Evolutionary conservation across 495 filamentous ascomycete genomes (phyloP).

Genomic region (Xylaria castorea): DNA sequence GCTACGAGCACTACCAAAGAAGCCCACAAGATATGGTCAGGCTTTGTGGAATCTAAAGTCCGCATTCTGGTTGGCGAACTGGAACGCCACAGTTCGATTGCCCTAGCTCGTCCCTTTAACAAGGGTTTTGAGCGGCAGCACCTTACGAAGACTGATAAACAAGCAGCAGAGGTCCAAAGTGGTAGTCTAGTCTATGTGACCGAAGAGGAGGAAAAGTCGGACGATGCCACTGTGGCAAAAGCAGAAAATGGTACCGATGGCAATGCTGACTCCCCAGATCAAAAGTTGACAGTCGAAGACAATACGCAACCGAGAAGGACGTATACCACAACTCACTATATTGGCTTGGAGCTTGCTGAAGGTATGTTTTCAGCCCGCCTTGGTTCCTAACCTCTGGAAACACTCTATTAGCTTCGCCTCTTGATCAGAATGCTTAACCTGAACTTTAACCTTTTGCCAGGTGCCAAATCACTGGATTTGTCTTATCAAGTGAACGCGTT

Average conservation of each 20-base stretch:
- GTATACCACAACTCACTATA: constrained; percentile 87
- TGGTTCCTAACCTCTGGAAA: constrained; percentile 44
- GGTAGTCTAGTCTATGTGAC: constrained; percentile 74
- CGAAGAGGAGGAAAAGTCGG: constrained; percentile 51
- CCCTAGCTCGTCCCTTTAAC: constrained; percentile 87
- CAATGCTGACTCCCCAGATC: constrained; percentile 32
- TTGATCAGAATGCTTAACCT: constrained; percentile 45
- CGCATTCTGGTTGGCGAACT: constrained; percentile 81
- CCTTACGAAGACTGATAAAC: constrained; percentile 70
- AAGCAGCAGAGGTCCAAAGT: constrained; percentile 71
- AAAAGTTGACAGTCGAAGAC: constrained; percentile 60
- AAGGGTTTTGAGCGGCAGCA: constrained; percentile 89
- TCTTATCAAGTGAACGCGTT: constrained; percentile 77
- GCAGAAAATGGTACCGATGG: constrained; percentile 58
- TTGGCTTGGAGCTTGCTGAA: constrained; percentile 76
- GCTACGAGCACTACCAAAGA: constrained; percentile 87
- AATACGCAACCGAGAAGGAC: constrained; percentile 54
- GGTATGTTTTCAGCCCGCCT: constrained; percentile 57
- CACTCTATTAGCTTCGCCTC: constrained; percentile 31
- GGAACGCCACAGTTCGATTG: constrained; percentile 75
- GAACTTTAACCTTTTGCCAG: constrained; percentile 43
- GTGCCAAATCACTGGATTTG: constrained; percentile 67
- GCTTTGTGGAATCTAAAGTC: constrained; percentile 90
- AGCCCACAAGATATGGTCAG: constrained; percentile 84
- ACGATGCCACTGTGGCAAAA: constrained; percentile 44